These are phyloP conservation scores for Venturia nashicola DNA, from an alignment of 2,329 filamentous ascomycete species.

Conservation along the genomic window DNA sequence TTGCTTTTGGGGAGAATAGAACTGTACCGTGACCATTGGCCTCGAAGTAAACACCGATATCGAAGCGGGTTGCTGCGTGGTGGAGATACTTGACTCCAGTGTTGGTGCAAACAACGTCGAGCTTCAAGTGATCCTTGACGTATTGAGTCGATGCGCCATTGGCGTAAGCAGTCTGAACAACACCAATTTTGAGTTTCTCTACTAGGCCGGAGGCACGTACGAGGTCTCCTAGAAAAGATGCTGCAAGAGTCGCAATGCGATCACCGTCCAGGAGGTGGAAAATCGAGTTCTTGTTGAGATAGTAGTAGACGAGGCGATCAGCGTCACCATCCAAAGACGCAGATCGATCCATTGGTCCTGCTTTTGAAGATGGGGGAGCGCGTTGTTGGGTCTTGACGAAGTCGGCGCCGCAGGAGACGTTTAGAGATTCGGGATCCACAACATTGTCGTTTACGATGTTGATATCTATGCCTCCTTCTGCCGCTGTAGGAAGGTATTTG, in stretches of 20 bases:
- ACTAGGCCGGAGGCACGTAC: conserved; percentile 67
- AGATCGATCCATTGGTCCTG: conserved; percentile 62
- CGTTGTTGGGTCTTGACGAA: conserved; percentile 96
- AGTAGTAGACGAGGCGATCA: conserved; percentile 93
- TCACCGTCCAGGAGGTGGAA: conserved; percentile 95
- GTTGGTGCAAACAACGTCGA: conserved; percentile 84
- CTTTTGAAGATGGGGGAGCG: conserved; percentile 71
- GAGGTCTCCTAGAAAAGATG: conserved; percentile 85
- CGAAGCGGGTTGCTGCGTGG: conserved; percentile 88
- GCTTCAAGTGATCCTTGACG: conserved; percentile 72
- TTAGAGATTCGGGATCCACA: conserved; percentile 76
- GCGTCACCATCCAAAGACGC: conserved; percentile 93
- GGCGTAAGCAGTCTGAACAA: conserved; percentile 95
- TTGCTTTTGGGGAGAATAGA: conserved; percentile 77
- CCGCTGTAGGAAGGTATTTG: conserved; percentile 61
- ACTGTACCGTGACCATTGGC: conserved; percentile 97
- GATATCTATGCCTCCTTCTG: conserved; percentile 61
- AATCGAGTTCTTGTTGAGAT: conserved; percentile 64
- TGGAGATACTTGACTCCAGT: conserved; percentile 97
- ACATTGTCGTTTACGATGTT: conserved; percentile 90
- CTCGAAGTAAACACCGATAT: conserved; percentile 96
- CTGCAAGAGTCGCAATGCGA: conserved; percentile 87
- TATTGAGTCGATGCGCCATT: conserved; percentile 92
- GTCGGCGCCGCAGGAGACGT: conserved; percentile 86
- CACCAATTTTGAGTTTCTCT: conserved; percentile 75